Conservation (phyloP, 257 asterid species). For the Henckelia pumila region DNA sequence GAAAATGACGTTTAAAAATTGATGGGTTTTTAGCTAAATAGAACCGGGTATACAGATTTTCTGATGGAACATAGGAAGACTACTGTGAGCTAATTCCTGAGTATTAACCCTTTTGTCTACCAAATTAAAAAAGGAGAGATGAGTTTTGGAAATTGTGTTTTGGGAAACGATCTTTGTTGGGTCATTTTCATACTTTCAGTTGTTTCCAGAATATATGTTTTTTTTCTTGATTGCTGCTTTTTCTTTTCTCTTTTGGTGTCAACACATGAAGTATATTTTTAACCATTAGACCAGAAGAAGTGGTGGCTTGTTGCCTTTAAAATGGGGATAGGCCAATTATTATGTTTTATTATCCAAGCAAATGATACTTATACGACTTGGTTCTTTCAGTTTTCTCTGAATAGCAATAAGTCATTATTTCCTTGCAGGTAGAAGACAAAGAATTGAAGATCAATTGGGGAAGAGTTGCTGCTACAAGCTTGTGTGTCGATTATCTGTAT, state of each 20-base stretch:
- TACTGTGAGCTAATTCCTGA: not conserved
- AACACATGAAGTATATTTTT: not conserved
- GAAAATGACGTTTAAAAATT: not conserved
- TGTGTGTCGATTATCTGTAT: no score
- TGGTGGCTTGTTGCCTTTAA: not conserved
- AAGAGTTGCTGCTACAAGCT: no score
- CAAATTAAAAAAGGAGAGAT: not conserved
- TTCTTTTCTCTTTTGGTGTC: not conserved
- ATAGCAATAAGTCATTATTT: no score
- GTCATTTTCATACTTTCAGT: not conserved
- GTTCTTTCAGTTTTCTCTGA: not conserved
- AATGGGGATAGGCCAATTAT: not conserved
- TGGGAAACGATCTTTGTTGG: not conserved
- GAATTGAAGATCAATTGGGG: no score
- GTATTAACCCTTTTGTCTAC: slow-evolving; percentile 2
- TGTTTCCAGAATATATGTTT: not conserved
- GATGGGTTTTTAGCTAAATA: slow-evolving; percentile 9
- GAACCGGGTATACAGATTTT: not conserved
- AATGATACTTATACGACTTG: not conserved
- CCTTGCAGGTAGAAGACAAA: no score
- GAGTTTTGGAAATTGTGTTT: not conserved
- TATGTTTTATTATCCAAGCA: not conserved
- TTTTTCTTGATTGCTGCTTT: not conserved
- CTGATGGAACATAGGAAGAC: not conserved
- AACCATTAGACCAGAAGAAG: not conserved